Conservation (phyloP, 768 basidiomycete genomes). For the Mycena latifolia region DNA sequence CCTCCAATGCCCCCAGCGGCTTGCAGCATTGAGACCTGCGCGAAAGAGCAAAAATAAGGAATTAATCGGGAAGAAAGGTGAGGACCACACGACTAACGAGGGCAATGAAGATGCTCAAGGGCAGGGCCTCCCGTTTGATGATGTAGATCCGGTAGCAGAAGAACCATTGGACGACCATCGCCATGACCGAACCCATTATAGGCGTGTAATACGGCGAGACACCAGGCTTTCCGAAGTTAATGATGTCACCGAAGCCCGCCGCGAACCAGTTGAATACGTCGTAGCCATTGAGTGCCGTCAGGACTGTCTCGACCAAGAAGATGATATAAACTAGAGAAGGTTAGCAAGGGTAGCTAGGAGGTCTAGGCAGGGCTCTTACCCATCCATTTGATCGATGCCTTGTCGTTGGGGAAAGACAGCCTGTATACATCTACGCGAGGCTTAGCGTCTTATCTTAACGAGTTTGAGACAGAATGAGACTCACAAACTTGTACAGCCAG, state of each 20-base stretch:
- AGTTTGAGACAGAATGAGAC: not conserved
- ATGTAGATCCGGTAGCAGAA: slow-evolving; percentile 31
- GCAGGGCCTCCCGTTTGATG: slow-evolving; percentile 11
- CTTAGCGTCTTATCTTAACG: not conserved
- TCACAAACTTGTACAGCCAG: slow-evolving; percentile 33
- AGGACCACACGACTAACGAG: not conserved
- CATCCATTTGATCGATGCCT: slow-evolving; percentile 30
- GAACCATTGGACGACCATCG: slow-evolving; percentile 26
- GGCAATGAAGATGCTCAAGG: slow-evolving; percentile 12
- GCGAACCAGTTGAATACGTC: slow-evolving; percentile 33
- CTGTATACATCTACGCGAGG: slow-evolving; percentile 16
- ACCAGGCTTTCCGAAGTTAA: slow-evolving; percentile 17
- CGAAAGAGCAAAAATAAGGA: no score
- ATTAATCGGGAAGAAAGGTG: not conserved
- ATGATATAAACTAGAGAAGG: slow-evolving; percentile 20
- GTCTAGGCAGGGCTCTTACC: not conserved
- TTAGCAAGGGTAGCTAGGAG: not conserved
- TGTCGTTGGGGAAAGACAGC: slow-evolving; percentile 32
- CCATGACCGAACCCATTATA: slow-evolving; percentile 28
- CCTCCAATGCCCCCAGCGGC: slow-evolving; percentile 27
- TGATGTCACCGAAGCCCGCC: slow-evolving; percentile 26
- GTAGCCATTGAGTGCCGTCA: slow-evolving; percentile 32
- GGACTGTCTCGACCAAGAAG: slow-evolving; percentile 29
- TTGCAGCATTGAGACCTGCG: slow-evolving; percentile 20
- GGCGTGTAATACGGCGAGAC: slow-evolving; percentile 30